A percentile compares a stretch with the other conserved stretches of the same genome.
Evolutionary conservation across 768 basidiomycete genomes (phyloP).

Genomic region (Lentinula boryana): DNA sequence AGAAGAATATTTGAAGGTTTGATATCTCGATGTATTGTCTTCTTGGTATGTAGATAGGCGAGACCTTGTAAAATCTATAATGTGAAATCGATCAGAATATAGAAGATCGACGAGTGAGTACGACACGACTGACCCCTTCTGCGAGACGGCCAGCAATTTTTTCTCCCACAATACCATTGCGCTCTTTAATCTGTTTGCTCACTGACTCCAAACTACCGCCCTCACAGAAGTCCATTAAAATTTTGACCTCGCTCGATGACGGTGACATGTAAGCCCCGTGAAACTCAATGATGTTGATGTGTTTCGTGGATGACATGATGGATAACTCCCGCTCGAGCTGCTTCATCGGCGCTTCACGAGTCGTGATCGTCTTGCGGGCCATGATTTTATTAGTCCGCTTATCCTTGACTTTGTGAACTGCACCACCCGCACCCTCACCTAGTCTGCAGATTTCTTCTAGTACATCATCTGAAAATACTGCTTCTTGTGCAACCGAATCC

Average conservation of each 20-base stretch:
- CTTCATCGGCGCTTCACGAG: conserved; percentile 83
- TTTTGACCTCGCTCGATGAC: conserved; percentile 87
- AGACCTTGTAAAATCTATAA: conserved; percentile 83
- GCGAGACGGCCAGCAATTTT: conserved; percentile 87
- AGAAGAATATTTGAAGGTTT: conserved; percentile 92
- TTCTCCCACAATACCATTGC: conserved; percentile 76
- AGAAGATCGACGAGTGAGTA: background rate
- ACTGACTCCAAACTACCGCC: conserved; percentile 89
- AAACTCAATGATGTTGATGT: conserved; percentile 86
- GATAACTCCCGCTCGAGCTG: conserved; percentile 90
- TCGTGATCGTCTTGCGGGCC: conserved; percentile 94
- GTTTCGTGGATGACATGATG: conserved; percentile 80
- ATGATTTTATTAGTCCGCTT: conserved; percentile 72
- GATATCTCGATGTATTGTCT: conserved; percentile 94
- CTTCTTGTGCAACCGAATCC: conserved; percentile 4
- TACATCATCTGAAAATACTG: conserved; percentile 46
- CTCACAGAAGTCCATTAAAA: conserved; percentile 88
- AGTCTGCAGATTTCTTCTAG: conserved; percentile 75
- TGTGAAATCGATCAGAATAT: conserved; percentile 9
- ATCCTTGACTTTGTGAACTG: conserved; percentile 90
- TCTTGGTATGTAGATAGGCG: conserved; percentile 83
- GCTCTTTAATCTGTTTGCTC: conserved; percentile 75
- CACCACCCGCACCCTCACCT: conserved; percentile 95
- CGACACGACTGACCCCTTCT: conserved; percentile 65
- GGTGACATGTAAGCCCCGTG: conserved; percentile 89